Base-by-base conservation (phyloP, 2,329 filamentous ascomycete species). In the Paraconiothyrium brasiliense region DNA sequence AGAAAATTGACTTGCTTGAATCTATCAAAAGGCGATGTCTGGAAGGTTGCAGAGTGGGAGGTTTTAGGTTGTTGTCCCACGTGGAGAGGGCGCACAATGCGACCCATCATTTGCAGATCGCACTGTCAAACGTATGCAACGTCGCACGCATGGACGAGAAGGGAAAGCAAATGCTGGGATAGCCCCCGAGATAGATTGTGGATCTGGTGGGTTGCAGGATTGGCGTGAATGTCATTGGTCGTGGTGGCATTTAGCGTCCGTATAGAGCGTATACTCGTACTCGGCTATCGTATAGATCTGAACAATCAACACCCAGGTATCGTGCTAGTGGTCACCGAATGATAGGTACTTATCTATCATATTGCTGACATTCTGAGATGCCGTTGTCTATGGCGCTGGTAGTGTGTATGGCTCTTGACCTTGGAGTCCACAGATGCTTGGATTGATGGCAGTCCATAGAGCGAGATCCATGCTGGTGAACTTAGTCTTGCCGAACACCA, bases 181-280 rank as follows among this genome's bases (percentile, higher is more conserved):
- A 16, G 39, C 5, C 14, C 13, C 11, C 2, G 37, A 16, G 16
- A 20, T 20, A 6, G 37, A 14, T 41, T 6, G 14, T 16, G 11
- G 16, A 16, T 41, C 16, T 16, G 37, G 16, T 41, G 4, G 39
- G 14, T 41, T 41, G 16, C 39, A 5, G 39, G n/a, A 8, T 20
- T n/a, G 39, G 16, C 7, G 5, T n/a, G 13, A 41, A 41, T 5
- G 39, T 9, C 39, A 41, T 41, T 41, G 39, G 39, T 20, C 7
- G 22, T 20, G 39, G 8, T n/a, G 8, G 14, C 16, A 8, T 8
- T 47, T 47, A 11, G 7, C 24, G 10, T 5, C 7, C 44, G 44
- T 47, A 47, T 47, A 47, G 44, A 47, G 22, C 44, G 44, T 27
- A 27, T 44, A 44, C 41, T 16, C 44, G 44, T 47, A 47, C 20